Conservation (phyloP, 1,284 basidiomycete genomes). For the Ustilago vetiveriae region DNA sequence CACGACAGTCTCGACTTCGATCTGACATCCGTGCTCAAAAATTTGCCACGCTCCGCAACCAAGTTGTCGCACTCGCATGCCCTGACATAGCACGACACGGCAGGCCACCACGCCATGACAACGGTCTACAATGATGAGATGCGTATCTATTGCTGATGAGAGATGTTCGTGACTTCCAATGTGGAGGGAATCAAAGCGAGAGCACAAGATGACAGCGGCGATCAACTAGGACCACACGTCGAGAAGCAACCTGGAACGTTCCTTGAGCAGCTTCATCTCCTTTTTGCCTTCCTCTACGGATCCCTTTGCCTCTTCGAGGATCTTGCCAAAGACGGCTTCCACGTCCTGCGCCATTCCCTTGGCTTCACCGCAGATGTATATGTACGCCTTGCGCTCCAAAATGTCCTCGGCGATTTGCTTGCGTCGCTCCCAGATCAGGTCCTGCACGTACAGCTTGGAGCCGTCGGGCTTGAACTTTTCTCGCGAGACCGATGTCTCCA, state of each 20-base stretch:
- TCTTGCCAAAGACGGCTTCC: constrained; percentile 82
- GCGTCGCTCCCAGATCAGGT: constrained; percentile 69
- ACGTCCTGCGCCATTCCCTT: constrained; percentile 95
- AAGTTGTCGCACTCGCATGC: too few species aligned
- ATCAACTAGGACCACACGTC: constrained; percentile 40
- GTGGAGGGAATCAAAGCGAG: too few species aligned
- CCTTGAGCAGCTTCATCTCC: constrained; percentile 55
- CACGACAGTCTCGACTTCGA: too few species aligned
- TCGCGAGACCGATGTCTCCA: constrained; percentile 89
- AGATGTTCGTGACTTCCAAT: too few species aligned
- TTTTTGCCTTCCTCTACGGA: constrained; percentile 73
- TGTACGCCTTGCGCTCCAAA: constrained; percentile 88
- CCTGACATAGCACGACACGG: too few species aligned
- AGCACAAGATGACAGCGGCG: too few species aligned
- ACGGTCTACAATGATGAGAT: too few species aligned
- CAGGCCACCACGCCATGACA: too few species aligned
- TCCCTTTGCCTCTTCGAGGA: constrained; percentile 93
- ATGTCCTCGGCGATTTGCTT: constrained; percentile 83
- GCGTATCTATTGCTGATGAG: background rate
- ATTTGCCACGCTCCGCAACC: too few species aligned
- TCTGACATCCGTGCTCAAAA: too few species aligned
- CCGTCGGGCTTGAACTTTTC: constrained; percentile 81
- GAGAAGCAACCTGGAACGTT: constrained; percentile 46
- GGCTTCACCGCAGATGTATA: constrained; percentile 83
- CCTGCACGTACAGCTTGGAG: constrained; percentile 96